phyloP scores from a whole-genome alignment of 768 basidiomycete genomes.

The Megacollybia marginata region DNA sequence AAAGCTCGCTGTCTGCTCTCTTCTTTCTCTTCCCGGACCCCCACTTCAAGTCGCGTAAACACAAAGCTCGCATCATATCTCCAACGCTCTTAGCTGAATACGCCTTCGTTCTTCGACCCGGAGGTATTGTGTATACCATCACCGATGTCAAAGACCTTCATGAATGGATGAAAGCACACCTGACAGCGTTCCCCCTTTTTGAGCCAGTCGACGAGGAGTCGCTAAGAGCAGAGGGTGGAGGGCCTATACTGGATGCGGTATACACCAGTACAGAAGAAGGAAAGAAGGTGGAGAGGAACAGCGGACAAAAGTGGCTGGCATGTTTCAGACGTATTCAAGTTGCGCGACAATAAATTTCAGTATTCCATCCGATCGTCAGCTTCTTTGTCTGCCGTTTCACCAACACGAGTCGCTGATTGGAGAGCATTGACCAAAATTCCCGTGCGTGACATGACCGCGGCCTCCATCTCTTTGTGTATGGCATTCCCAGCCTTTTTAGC shows the following conservation, averaged over 20 bases:
- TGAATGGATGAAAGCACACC: conserved; percentile 90
- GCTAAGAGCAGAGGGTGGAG: conserved; percentile 69
- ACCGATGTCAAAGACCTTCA: conserved; percentile 94
- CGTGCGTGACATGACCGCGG: conserved; percentile 59
- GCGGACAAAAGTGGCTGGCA: conserved; percentile 86
- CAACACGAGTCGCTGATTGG: conserved; percentile 34
- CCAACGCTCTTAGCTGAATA: conserved; percentile 97
- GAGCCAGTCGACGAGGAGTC: conserved; percentile 68
- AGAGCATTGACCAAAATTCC: conserved; percentile 55
- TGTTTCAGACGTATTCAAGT: conserved; percentile 70
- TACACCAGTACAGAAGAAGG: conserved; percentile 91
- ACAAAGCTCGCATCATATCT: conserved; percentile 98
- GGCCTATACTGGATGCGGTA: conserved; percentile 74
- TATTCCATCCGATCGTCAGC: conserved; percentile 32
- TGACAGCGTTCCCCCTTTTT: conserved; percentile 86
- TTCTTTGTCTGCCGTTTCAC: conserved; percentile 21
- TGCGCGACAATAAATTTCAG: conserved; percentile 17
- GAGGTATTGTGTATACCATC: conserved; percentile 96
- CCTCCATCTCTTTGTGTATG: conserved; percentile 80
- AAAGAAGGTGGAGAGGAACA: conserved; percentile 90
- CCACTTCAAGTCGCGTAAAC: conserved; percentile 96
- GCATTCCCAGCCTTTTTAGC: conserved; percentile 73
- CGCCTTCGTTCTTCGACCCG: conserved; percentile 84
- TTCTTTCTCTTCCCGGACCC: conserved; percentile 99
- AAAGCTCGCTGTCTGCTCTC: conserved; percentile 83